A percentile compares a stretch with the other conserved stretches of the same genome.
phyloP scores from a whole-genome alignment of 306 rosid species.

The Sophora flavescens region DNA sequence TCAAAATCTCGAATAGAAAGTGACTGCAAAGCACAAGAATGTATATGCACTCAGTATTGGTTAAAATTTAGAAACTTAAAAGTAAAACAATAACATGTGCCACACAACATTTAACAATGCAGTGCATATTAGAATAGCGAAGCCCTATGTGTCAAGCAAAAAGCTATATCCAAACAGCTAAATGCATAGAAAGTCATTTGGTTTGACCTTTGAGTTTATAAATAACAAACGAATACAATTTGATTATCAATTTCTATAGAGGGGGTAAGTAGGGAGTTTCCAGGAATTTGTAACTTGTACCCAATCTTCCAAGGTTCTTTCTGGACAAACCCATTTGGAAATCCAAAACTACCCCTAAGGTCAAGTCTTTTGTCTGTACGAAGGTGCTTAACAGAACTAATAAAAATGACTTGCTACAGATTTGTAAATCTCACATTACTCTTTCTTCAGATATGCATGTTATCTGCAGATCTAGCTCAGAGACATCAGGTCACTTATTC shows the following conservation, averaged over 20 bases:
- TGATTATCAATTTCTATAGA: background rate
- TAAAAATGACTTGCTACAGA: too few relatives aligned
- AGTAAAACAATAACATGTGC: constrained; percentile 16
- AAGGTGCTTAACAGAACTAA: too few relatives aligned
- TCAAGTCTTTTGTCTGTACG: too few relatives aligned
- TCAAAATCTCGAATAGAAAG: constrained; percentile 92
- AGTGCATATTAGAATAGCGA: background rate
- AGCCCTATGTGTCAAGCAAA: constrained; percentile 1
- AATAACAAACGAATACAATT: background rate
- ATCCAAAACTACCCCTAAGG: too few relatives aligned
- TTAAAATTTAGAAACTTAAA: constrained; percentile 16
- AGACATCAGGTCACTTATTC: too few relatives aligned
- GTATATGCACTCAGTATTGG: constrained; percentile 33
- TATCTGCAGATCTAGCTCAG: too few relatives aligned
- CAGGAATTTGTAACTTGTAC: background rate
- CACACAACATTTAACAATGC: constrained; percentile 12
- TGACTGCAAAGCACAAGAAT: constrained; percentile 63
- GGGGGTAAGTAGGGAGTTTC: background rate
- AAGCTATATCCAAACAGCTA: constrained; percentile 28
- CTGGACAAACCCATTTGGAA: too few relatives aligned
- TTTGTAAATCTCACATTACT: too few relatives aligned
- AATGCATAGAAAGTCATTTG: constrained; percentile 1
- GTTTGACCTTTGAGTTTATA: background rate
- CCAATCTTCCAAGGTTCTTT: too few relatives aligned
- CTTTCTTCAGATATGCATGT: too few relatives aligned